Evolutionary conservation across 495 filamentous ascomycete species (phyloP).

Genomic region (Neurospora sp.): DNA sequence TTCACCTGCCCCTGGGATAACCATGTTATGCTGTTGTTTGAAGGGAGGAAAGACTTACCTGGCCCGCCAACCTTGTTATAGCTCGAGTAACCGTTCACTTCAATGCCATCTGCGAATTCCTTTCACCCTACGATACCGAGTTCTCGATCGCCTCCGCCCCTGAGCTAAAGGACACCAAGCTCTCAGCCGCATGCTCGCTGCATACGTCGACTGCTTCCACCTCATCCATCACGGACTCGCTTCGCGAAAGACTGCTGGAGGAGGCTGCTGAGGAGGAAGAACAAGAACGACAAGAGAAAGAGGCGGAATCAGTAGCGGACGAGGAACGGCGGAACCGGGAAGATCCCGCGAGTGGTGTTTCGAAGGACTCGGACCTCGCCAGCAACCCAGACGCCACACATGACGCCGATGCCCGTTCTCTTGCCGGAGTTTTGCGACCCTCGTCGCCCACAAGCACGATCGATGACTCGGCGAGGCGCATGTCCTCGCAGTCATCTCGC

Average conservation of each 20-base stretch:
- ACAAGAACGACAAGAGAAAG: slow-evolving; percentile 41
- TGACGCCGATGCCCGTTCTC: slow-evolving; percentile 32
- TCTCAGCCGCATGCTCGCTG: slow-evolving; percentile 80
- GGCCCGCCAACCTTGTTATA: slow-evolving; percentile 22
- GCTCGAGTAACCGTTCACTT: slow-evolving; percentile 94
- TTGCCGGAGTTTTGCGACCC: slow-evolving; percentile 26
- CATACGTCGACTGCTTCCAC: slow-evolving; percentile 83
- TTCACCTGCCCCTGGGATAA: background rate
- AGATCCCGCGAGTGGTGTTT: slow-evolving; percentile 9
- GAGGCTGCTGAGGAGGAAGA: slow-evolving; percentile 84
- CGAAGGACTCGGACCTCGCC: slow-evolving; percentile 25
- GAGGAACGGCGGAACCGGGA: slow-evolving; percentile 19
- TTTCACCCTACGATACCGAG: slow-evolving; percentile 76
- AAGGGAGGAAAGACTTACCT: slow-evolving; percentile 6
- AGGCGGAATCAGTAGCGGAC: slow-evolving; percentile 36
- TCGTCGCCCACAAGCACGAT: slow-evolving; percentile 28
- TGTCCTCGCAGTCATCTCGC: slow-evolving; percentile 57
- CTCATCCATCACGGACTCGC: slow-evolving; percentile 73
- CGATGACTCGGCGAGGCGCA: slow-evolving; percentile 28
- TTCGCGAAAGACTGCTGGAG: slow-evolving; percentile 64
- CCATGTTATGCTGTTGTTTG: background rate
- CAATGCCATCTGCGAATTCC: slow-evolving; percentile 71
- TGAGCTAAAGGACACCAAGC: slow-evolving; percentile 75
- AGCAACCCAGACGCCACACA: slow-evolving; percentile 27
- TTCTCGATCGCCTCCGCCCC: slow-evolving; percentile 61